Percentiles rank a stretch among this genome's conserved stretches.
phyloP scores from a whole-genome alignment of 148 eudicot species.

The Limonium bicolor region DNA sequence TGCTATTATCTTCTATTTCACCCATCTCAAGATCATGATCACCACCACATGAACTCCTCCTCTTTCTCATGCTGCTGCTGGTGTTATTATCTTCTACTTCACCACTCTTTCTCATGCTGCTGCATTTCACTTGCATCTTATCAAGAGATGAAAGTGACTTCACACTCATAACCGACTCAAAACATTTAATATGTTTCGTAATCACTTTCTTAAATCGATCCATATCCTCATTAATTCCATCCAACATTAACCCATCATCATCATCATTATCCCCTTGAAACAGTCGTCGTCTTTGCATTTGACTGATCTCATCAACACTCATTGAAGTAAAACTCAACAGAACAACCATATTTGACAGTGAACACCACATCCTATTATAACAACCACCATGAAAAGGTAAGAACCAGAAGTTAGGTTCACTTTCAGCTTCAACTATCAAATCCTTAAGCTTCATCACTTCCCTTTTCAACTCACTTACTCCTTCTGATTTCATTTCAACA shows the following conservation, averaged over 20 bases:
- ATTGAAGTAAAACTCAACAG: slow-evolving; percentile 24
- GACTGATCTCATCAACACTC: too few species aligned
- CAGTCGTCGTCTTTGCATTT: slow-evolving; percentile 21
- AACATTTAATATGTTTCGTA: slow-evolving; percentile 25
- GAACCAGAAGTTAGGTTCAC: slow-evolving; percentile 74
- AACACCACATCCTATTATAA: slow-evolving; percentile 30
- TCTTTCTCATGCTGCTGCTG: too few species aligned
- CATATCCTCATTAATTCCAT: slow-evolving; percentile 15
- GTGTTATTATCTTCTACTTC: too few species aligned
- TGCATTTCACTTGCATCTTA: too few species aligned
- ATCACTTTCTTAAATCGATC: slow-evolving; percentile 22
- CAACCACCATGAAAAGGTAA: slow-evolving; percentile 44
- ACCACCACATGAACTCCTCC: slow-evolving; percentile 9
- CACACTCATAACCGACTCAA: slow-evolving; percentile 28
- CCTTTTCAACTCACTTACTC: slow-evolving; percentile 22
- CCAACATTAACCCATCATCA: slow-evolving; percentile 9
- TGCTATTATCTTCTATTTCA: too few species aligned
- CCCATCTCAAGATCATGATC: slow-evolving; percentile 56
- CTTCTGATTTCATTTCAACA: slow-evolving; percentile 4
- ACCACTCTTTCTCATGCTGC: too few species aligned
- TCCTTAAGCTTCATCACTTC: slow-evolving; percentile 29
- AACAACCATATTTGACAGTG: slow-evolving; percentile 36
- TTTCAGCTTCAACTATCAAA: slow-evolving; percentile 47
- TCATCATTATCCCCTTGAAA: slow-evolving; percentile 20
- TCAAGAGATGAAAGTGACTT: slow-evolving; percentile 39